Conservation (phyloP, 768 basidiomycete species). For the Agrocybe chaxingu region DNA sequence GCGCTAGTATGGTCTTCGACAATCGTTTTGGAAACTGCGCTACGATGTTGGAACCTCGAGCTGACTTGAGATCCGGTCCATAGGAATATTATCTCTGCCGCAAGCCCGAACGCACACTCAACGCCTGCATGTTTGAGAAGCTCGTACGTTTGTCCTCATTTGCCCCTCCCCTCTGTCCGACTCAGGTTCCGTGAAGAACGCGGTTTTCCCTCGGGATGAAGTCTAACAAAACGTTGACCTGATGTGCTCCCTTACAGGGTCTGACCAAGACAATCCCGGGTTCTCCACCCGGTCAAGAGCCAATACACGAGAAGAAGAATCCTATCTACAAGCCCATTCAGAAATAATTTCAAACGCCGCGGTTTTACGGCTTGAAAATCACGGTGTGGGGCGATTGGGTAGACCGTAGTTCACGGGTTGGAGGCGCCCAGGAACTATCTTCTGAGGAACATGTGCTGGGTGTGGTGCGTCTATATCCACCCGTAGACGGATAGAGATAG, state of each 20-base stretch:
- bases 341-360: conserved; percentile 47
- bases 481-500: not conserved
- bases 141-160: conserved; percentile 54
- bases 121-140: conserved; percentile 95
- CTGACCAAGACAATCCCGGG: conserved; percentile 91
- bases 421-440: no score
- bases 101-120: conserved; percentile 81
- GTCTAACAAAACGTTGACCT: not conserved
- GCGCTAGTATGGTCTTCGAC: no score
- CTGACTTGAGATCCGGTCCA: no score
- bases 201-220: not conserved
- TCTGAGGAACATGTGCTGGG: no score
- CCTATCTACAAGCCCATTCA: conserved; percentile 84
- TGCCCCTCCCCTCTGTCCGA: not conserved
- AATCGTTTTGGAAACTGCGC: no score
- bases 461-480: no score
- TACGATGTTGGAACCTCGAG: no score
- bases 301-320: conserved; percentile 84
- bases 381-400: not conserved
- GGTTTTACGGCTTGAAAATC: not conserved
- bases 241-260: conserved; percentile 50
- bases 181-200: not conserved
- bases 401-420: not conserved
- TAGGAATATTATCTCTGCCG: conserved; percentile 91
- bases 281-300: conserved; percentile 73